Evolutionary conservation across 768 basidiomycete species (phyloP).

Genomic region (Cystoderma amianthinum): DNA sequence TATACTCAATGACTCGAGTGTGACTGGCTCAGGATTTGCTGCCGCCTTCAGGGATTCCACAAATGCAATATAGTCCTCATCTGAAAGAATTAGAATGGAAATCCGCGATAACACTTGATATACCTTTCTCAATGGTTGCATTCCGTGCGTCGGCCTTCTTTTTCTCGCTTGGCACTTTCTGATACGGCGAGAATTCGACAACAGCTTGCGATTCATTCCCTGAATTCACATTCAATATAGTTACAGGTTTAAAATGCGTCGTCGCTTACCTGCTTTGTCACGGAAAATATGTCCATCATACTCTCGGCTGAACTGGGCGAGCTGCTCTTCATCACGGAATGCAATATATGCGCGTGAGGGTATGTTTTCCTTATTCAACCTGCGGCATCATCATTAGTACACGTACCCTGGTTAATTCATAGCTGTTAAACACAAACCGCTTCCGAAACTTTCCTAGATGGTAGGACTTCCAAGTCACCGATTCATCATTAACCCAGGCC

Average conservation of each 20-base stretch:
- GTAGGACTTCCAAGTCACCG: constrained; percentile 59
- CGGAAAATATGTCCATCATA: constrained; percentile 91
- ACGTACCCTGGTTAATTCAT: constrained; percentile 14
- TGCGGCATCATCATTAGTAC: constrained; percentile 16
- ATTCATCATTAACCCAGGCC: constrained; percentile 76
- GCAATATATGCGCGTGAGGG: constrained; percentile 88
- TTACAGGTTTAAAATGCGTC: background rate
- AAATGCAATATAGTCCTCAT: constrained; percentile 82
- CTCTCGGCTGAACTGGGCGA: constrained; percentile 70
- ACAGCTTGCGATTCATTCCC: constrained; percentile 85
- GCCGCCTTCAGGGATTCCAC: constrained; percentile 59
- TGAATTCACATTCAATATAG: too few species aligned
- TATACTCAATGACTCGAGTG: constrained; percentile 62
- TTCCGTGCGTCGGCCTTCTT: constrained; percentile 73
- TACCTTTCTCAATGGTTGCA: constrained; percentile 88
- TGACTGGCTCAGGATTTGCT: constrained; percentile 43
- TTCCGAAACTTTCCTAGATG: constrained; percentile 64
- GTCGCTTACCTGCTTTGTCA: constrained; percentile 76
- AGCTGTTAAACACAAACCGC: too few species aligned
- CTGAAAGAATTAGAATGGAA: constrained; percentile 27
- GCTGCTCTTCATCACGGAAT: constrained; percentile 69
- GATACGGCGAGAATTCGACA: constrained; percentile 92
- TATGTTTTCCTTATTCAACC: constrained; percentile 78
- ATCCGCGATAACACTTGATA: constrained; percentile 4
- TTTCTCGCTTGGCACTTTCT: constrained; percentile 74